A percentile compares a stretch with the other conserved stretches of the same genome.
Evolutionary conservation across 2,329 filamentous ascomycete genomes (phyloP).

Genomic region (Periconia sp.): DNA sequence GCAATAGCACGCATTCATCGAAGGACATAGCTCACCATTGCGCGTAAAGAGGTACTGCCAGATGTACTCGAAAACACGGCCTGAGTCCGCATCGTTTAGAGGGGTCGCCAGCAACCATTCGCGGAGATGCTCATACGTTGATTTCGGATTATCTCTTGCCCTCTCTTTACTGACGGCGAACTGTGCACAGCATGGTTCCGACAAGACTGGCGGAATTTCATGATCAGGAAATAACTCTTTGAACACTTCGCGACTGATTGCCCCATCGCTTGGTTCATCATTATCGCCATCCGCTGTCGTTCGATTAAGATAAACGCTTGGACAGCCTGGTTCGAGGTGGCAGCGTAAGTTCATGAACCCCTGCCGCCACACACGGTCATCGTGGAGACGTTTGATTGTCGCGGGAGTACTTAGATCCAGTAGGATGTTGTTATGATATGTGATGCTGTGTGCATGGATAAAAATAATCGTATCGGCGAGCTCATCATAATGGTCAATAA

Average conservation of each 20-base stretch:
- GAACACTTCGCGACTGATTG: constrained; percentile 38
- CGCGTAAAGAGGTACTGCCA: constrained; percentile 48
- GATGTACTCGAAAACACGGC: constrained; percentile 56
- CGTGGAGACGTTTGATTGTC: constrained; percentile 46
- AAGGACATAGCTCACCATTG: constrained; percentile 34
- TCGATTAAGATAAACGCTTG: constrained; percentile 45
- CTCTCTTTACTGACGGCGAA: constrained; percentile 50
- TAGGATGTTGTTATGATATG: constrained; percentile 51
- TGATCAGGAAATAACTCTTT: constrained; percentile 45
- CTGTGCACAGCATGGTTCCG: constrained; percentile 54
- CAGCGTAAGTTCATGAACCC: constrained; percentile 56
- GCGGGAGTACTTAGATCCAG: constrained; percentile 47
- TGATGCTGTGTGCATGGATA: constrained; percentile 32
- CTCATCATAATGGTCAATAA: constrained; percentile 33
- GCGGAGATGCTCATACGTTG: constrained; percentile 49
- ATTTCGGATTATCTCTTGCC: constrained; percentile 44
- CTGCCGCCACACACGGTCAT: constrained; percentile 46
- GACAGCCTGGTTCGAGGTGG: constrained; percentile 51
- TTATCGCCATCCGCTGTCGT: constrained; percentile 30
- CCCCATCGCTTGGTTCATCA: constrained; percentile 35
- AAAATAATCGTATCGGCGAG: constrained; percentile 37
- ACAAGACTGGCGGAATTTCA: constrained; percentile 45
- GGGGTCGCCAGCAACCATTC: constrained; percentile 49
- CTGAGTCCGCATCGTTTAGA: constrained; percentile 49
- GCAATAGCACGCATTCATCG: constrained; percentile 51